These are phyloP conservation scores for Debaryomyces sp. DNA, from an alignment of 1,139 yeast species.

Conservation along the genomic window DNA sequence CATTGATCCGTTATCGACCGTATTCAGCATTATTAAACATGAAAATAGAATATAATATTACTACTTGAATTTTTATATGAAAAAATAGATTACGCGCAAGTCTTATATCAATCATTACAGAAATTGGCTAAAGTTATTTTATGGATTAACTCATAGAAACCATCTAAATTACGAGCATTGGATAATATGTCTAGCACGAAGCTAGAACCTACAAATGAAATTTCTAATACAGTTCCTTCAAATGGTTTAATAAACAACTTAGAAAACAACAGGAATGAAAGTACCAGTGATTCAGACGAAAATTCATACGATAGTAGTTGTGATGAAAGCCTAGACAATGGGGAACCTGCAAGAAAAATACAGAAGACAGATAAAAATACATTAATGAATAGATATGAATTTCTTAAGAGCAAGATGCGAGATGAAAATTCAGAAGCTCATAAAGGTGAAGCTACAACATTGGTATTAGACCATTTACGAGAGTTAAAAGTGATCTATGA, in stretches of 20 bases:
- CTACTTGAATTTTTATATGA: background rate
- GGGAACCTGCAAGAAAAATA: slow-evolving; percentile 7
- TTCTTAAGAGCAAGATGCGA: slow-evolving; percentile 23
- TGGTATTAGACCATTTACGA: slow-evolving; percentile 29
- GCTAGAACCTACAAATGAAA: background rate
- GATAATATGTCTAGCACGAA: background rate
- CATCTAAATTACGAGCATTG: background rate
- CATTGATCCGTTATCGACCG: background rate
- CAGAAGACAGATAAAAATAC: slow-evolving; percentile 17
- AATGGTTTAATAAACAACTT: background rate
- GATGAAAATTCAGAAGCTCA: slow-evolving; percentile 30
- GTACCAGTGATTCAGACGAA: background rate
- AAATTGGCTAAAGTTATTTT: background rate
- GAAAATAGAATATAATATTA: background rate
- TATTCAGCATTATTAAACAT: background rate
- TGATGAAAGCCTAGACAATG: slow-evolving; percentile 3
- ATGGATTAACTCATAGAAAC: background rate
- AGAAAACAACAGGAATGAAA: background rate
- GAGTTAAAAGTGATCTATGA: slow-evolving; percentile 32
- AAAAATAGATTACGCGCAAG: background rate
- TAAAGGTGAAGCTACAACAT: slow-evolving; percentile 37
- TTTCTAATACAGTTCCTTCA: background rate
- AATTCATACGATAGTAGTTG: background rate
- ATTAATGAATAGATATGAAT: slow-evolving; percentile 28
- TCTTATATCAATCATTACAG: background rate